phyloP scores from a whole-genome alignment of 495 filamentous ascomycete species.

The Recurvomyces mirabilis region DNA sequence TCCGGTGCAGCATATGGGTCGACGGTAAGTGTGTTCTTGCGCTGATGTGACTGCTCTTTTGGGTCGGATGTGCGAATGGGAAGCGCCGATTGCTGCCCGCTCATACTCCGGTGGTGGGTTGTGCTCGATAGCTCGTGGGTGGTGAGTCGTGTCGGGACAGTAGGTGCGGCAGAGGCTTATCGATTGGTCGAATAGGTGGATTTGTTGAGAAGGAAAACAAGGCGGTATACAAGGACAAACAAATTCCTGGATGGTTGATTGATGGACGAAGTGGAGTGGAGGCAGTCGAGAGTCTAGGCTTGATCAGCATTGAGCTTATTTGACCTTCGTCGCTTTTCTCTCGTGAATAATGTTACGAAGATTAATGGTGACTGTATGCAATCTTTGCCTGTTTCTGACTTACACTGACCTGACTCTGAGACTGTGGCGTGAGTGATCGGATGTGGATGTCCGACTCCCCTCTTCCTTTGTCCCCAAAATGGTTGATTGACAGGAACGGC shows the following conservation, averaged over 20 bases:
- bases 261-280: not conserved
- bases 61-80: constrained; percentile 7
- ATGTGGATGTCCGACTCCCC: no score
- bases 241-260: not conserved
- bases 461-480: no score
- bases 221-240: not conserved
- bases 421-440: no score
- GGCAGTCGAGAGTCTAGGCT: not conserved
- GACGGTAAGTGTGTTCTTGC: constrained; percentile 18
- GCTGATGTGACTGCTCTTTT: not conserved
- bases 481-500: no score
- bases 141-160: not conserved
- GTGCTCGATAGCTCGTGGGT: no score
- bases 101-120: constrained; percentile 17
- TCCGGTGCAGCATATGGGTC: constrained; percentile 37
- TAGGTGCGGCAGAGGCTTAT: not conserved
- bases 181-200: not conserved
- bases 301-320: not conserved
- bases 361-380: no score
- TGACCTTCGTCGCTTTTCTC: no score
- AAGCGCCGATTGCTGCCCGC: constrained; percentile 15
- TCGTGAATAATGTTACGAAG: no score
- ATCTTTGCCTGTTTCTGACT: no score
- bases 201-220: no score
- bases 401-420: no score